Base-by-base conservation (phyloP, 306 rosid species). In the Corylus avellana region DNA sequence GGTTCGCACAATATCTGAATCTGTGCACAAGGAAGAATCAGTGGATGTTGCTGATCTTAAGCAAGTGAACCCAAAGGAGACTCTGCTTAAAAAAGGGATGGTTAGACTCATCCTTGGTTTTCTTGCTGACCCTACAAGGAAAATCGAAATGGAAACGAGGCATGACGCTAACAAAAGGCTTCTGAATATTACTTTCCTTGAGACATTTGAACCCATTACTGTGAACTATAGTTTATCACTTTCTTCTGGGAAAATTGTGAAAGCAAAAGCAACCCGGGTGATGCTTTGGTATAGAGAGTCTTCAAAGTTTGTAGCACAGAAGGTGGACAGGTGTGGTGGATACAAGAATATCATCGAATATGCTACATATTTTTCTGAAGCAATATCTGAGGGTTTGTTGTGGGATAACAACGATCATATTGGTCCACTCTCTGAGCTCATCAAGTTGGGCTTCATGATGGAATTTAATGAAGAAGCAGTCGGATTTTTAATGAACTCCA, bases 41-140 rank as follows among this genome's bases (percentile, higher is more conserved):
- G 50, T 16, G 7, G 58, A 77, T 74, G 86, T 51, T 35, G 75
- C 14, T 8, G 42, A 75, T 53, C 55, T 83, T 57, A 72, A 72
- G 35, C 67, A 57, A 37, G 73, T 70, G 77, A 80, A 84, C 53
- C 84, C 82, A 58, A 70, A 66, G 53, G 75, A 63, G 1, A 46
- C 12, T 42, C 74, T 86, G 35, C 73, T 86, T 17, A 76, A 80
- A 9, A 90, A 75, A 79, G 90, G 80, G 1, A 50, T 93, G 83
- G 72, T 88, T 63, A 86, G 78, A 81, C 88, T 91, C 55, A 86
- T 87, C 70, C 92, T 93, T 61, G 89, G 94, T 50, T 93, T 88
- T 68, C 91, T 93, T 35, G 90, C 94, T 17, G 77, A 76, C 77
- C 88, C 94, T 37, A 51, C 81, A 48, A 70, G 86, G 39, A 72